Percentiles rank a stretch among this genome's conserved stretches.
Conservation (phyloP, 495 filamentous ascomycete genomes). For the Chaetomidium leptoderma region DNA sequence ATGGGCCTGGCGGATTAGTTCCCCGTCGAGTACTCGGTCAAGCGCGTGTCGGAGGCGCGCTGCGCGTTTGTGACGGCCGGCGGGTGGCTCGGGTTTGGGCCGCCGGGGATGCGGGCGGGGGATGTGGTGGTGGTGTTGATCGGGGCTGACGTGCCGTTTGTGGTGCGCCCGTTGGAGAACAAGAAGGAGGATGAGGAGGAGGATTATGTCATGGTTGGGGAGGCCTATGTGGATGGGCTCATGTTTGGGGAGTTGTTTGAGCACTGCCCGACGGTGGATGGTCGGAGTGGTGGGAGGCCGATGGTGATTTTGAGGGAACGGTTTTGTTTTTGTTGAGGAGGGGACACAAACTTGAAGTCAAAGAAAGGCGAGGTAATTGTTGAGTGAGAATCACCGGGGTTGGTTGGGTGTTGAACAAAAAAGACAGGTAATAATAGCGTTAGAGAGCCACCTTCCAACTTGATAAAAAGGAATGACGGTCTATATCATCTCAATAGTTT, state of each 20-base stretch:
- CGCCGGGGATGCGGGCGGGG: neutral
- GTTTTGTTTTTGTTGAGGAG: neutral
- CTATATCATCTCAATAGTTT: too few relatives aligned
- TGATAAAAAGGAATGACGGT: too few relatives aligned
- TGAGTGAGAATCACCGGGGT: too few relatives aligned
- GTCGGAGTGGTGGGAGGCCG: too few relatives aligned
- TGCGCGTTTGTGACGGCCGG: neutral
- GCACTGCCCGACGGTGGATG: neutral
- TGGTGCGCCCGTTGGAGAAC: neutral
- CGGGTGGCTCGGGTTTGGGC: neutral
- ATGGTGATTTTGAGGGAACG: neutral
- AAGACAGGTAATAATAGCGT: too few relatives aligned
- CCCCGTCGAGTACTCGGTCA: neutral
- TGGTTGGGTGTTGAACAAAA: too few relatives aligned
- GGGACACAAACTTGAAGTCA: too few relatives aligned
- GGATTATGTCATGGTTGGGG: neutral
- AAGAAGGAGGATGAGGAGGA: neutral
- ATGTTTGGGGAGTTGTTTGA: constrained; percentile 1
- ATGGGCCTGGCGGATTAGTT: neutral
- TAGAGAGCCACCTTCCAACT: too few relatives aligned
- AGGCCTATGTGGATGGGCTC: neutral
- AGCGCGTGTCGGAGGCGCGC: neutral
- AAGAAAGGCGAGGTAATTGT: too few relatives aligned
- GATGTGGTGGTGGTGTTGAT: neutral
- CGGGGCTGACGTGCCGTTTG: neutral